These are phyloP conservation scores for Entomortierella chlamydospora DNA, from an alignment of 192 early-diverging fungal genomes.

Conservation along the genomic window DNA sequence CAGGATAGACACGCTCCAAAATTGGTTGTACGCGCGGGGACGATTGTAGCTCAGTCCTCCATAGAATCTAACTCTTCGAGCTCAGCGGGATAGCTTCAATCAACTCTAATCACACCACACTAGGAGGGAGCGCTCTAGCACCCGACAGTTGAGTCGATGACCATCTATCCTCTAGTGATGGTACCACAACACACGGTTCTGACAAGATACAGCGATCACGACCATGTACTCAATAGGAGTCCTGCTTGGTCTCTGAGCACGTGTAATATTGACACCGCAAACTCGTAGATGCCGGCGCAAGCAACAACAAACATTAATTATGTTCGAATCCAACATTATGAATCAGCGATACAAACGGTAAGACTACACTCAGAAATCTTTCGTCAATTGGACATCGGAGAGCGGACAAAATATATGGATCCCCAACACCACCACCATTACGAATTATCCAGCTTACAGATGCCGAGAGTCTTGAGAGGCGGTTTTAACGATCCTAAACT, in stretches of 20 bases:
- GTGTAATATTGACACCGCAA: slow-evolving; percentile 7
- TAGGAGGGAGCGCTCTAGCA: slow-evolving; percentile 4
- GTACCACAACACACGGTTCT: slow-evolving; percentile 3
- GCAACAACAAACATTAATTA: neutral
- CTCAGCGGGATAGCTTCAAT: neutral
- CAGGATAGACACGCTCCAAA: neutral
- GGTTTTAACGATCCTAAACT: too few relatives aligned
- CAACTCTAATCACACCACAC: slow-evolving; percentile 14
- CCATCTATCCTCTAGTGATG: neutral
- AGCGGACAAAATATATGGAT: too few relatives aligned
- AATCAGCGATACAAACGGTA: too few relatives aligned
- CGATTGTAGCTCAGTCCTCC: slow-evolving; percentile 11
- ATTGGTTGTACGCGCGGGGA: neutral
- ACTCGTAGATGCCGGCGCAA: neutral
- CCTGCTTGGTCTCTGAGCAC: slow-evolving; percentile 13
- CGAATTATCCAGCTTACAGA: too few relatives aligned
- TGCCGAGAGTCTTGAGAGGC: too few relatives aligned
- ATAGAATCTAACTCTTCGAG: slow-evolving; percentile 1
- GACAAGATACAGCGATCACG: neutral
- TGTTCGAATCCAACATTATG: too few relatives aligned
- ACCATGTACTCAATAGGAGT: neutral
- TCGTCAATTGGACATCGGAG: too few relatives aligned
- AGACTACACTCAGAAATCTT: too few relatives aligned
- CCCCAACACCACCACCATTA: too few relatives aligned
- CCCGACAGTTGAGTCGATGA: neutral